Evolutionary conservation across 352 stramenopile species (phyloP).

Genomic region (Pythium guiyangense): DNA sequence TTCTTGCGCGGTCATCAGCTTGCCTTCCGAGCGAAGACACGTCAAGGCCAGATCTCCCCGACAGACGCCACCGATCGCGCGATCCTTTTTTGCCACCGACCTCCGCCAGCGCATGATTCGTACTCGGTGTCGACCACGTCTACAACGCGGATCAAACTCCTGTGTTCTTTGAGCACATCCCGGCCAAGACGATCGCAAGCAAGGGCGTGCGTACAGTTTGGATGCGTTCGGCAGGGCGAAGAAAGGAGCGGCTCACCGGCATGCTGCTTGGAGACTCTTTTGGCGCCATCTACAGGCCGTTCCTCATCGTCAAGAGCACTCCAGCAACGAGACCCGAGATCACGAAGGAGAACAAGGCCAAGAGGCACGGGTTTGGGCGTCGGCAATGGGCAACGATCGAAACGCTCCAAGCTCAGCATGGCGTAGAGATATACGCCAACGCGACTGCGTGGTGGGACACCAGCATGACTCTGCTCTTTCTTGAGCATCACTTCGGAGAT

Average conservation of each 20-base stretch:
- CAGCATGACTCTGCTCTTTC: constrained; percentile 19
- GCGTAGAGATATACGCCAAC: constrained; percentile 22
- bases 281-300: constrained; percentile 20
- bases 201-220: constrained; percentile 19
- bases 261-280: constrained; percentile 15
- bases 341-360: constrained; percentile 8
- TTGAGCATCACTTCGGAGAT: constrained; percentile 16
- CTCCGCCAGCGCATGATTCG: not conserved
- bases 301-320: constrained; percentile 23
- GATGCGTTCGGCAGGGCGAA: constrained; percentile 13
- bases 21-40: not conserved
- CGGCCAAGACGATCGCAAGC: constrained; percentile 10
- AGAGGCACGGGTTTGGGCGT: constrained; percentile 15
- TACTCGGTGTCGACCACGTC: constrained; percentile 3
- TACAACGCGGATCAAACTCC: constrained; percentile 13
- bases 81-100: not conserved
- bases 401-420: constrained; percentile 8
- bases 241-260: constrained; percentile 19
- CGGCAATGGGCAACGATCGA: constrained; percentile 15
- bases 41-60: not conserved
- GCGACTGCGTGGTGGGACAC: constrained; percentile 25
- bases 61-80: not conserved
- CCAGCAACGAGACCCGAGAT: constrained; percentile 1
- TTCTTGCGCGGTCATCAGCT: constrained; percentile 6
- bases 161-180: constrained; percentile 25